A percentile compares a stretch with the other conserved stretches of the same genome.
Conservation (phyloP, 108 stramenopile genomes). For the Skeletonema tropicum region DNA sequence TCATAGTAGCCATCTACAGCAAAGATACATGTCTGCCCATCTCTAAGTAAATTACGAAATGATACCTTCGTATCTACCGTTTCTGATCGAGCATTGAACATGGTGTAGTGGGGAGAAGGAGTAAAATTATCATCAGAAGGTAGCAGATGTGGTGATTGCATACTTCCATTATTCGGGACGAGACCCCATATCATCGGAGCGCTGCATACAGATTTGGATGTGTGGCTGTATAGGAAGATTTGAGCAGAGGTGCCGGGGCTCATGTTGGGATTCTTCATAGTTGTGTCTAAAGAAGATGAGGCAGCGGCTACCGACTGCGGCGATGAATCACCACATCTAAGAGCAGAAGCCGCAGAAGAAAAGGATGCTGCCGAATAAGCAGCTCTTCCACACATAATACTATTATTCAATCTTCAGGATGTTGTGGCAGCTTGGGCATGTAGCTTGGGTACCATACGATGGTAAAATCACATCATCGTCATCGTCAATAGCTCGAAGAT, state of each 20-base stretch:
- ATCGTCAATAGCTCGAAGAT: too few species aligned
- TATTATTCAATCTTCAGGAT: neutral
- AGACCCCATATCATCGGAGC: constrained; percentile 73
- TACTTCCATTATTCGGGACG: constrained; percentile 61
- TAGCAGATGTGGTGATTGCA: constrained; percentile 21
- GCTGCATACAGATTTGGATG: constrained; percentile 4
- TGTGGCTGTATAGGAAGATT: constrained; percentile 5
- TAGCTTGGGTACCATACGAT: too few species aligned
- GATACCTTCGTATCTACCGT: constrained; percentile 72
- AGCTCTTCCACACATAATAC: constrained; percentile 3
- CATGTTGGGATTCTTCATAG: constrained; percentile 6
- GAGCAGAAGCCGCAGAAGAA: constrained; percentile 1
- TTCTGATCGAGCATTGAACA: constrained; percentile 87
- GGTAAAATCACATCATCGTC: too few species aligned
- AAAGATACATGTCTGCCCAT: constrained; percentile 65
- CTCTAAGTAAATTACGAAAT: constrained; percentile 51
- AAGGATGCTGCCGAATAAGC: neutral
- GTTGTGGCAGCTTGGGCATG: too few species aligned
- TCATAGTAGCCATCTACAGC: constrained; percentile 88
- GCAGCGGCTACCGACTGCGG: neutral
- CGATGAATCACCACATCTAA: neutral
- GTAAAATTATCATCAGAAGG: constrained; percentile 55
- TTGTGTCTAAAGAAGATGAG: neutral
- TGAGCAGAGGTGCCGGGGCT: constrained; percentile 17
- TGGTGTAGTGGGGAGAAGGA: constrained; percentile 61